Base-by-base conservation (phyloP, 1,284 basidiomycete species). In the Cerioporus squamosus region DNA sequence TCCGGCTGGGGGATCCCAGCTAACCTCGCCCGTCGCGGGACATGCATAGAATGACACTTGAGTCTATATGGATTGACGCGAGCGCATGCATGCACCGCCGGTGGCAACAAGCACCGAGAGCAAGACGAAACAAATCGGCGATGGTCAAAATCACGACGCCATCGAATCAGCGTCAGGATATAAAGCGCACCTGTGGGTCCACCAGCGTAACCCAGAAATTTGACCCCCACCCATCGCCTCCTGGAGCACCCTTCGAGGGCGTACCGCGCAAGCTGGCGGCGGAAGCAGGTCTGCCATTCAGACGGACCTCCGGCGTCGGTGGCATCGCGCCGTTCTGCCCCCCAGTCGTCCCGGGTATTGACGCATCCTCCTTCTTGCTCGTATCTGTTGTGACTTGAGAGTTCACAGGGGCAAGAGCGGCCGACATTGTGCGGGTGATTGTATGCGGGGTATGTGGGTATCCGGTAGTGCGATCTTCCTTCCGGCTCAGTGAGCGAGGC, bases 1-100 rank as follows among this genome's bases (percentile, higher is more conserved):
- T 15, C 94, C 93, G n/a, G 88, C 82, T 5, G 94, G 94, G 3
- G 94, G 87, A 68, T 94, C 91, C 95, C 95, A 97, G 68, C 90
- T 91, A 59, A 95, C 94, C 71, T 96, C 87, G 12, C 95, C 95
- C 18, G 93, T 92, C 0, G 93, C 86, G 40, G 95, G 95, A 74
- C 94, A 96, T 18, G 95, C 95, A 74, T 90, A 98, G 77, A 97
- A 97, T 22, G 89, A 85, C 6, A 87, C 84, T 68, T 87, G 85
- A 12, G 88, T 91, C 91, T 94, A 68, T 33, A 55, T 26, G 57
- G 39, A 88, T 91, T 91, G 94, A 67, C 29, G 54, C 31, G 57
- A 42, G 51, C 36, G 55, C 24, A 33, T 48, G 42, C 53, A 43
- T 44, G 52, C 15, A 33, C 31, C 26, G 57, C 48, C n/a, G 38